These are phyloP conservation scores for Nicotiana tabacum DNA, from an alignment of 257 asterid genomes.

Conservation along the genomic window DNA sequence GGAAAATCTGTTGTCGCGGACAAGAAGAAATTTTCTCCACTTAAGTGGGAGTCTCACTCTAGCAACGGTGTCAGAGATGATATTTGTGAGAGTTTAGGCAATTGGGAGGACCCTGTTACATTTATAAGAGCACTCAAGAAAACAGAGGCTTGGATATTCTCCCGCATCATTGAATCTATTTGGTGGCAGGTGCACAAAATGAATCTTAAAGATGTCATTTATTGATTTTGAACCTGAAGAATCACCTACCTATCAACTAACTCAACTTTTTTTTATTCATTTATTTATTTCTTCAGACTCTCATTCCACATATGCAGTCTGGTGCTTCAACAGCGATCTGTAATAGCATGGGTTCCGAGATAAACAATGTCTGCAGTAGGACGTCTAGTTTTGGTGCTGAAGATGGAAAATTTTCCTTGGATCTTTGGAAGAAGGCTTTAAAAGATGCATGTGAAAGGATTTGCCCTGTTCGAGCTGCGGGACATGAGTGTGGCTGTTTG, in stretches of 20 bases:
- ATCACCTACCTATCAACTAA: neutral
- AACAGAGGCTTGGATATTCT: constrained; percentile 88
- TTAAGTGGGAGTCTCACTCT: constrained; percentile 50
- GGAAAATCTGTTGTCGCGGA: constrained; percentile 23
- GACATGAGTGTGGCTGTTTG: constrained; percentile 83
- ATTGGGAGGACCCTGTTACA: constrained; percentile 63
- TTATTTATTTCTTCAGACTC: constrained; percentile 42
- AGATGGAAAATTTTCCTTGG: constrained; percentile 61
- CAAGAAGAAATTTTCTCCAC: constrained; percentile 34
- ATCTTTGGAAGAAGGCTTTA: constrained; percentile 91
- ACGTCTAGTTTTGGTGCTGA: constrained; percentile 43
- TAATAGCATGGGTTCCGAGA: constrained; percentile 15
- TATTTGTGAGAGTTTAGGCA: constrained; percentile 23
- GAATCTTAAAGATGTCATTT: neutral
- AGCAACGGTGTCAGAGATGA: constrained; percentile 26
- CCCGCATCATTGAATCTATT: constrained; percentile 71
- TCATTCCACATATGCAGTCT: constrained; percentile 91
- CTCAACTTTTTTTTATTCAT: neutral
- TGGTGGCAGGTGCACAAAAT: constrained; percentile 93
- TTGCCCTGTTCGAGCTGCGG: constrained; percentile 81
- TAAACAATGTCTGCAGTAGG: constrained; percentile 10
- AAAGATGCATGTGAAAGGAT: constrained; percentile 85
- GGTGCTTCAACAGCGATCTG: constrained; percentile 37
- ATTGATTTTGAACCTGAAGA: constrained; percentile 3
- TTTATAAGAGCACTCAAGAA: constrained; percentile 64